Conservation (phyloP, 208 protist species). For the Trypanosoma vivax region DNA sequence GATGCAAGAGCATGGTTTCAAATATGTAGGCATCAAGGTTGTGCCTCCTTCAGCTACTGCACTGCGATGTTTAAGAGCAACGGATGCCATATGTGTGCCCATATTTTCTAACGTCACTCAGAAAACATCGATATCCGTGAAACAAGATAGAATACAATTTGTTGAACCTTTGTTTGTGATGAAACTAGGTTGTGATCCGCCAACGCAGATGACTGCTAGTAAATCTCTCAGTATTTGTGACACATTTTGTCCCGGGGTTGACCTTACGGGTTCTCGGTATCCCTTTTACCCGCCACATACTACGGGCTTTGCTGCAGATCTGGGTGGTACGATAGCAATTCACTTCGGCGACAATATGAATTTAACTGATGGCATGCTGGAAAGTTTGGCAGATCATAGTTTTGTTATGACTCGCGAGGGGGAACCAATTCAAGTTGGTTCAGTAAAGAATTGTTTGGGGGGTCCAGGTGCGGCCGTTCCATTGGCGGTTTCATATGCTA, state of each 20-base stretch:
- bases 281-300: conserved; percentile 70
- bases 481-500: conserved; percentile 40
- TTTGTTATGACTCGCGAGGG: conserved; percentile 60
- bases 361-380: conserved; percentile 13
- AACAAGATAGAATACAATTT: conserved; percentile 56
- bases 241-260: conserved; percentile 42
- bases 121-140: conserved; percentile 22
- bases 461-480: conserved; percentile 32
- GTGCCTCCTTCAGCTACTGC: conserved; percentile 37
- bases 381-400: conserved; percentile 20
- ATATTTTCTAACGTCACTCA: conserved; percentile 59
- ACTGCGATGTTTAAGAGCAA: conserved; percentile 34
- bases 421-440: conserved; percentile 65
- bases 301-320: conserved; percentile 55
- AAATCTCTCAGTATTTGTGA: conserved; percentile 15
- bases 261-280: conserved; percentile 71
- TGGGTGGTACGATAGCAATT: conserved; percentile 51
- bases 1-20: conserved; percentile 42
- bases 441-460: conserved; percentile 42
- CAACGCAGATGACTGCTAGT: conserved; percentile 15
- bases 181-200: conserved; percentile 21
- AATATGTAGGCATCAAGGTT: conserved; percentile 71
- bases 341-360: conserved; percentile 27
- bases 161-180: conserved; percentile 60
- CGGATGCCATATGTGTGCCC: conserved; percentile 48